Base-by-base conservation (phyloP, 371 early-diverging fungal species). In the Actinomortierella ambigua region DNA sequence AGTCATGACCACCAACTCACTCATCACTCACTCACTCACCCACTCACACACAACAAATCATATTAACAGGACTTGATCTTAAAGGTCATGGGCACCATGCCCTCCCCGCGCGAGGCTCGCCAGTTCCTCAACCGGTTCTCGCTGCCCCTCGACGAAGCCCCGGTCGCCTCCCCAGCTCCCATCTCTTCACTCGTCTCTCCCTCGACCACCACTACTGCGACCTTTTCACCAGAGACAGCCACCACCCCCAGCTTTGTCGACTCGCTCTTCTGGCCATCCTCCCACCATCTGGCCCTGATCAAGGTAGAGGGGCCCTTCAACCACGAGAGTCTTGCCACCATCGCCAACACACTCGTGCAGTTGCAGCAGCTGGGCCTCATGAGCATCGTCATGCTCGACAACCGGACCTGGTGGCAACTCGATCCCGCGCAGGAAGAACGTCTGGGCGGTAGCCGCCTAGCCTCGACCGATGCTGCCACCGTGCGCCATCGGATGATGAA, bases 41-140 rank as follows among this genome's bases (percentile, higher is more conserved):
- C n/a, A n/a, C n/a, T n/a, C n/a, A n/a, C n/a, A n/a, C n/a, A n/a
- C n/a, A n/a, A n/a, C n/a, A n/a, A n/a, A n/a, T n/a, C n/a, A 51
- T 51, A 22, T 57, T 27, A 22, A 44, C 66, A 85, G 85, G 82
- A 82, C 43, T 65, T 85, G 41, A 76, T 85, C 49, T 65, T 78
- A 49, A 81, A 82, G 53, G 69, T 85, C 43, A 82, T 88, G 77
- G 83, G 83, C 58, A 88, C 92, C 0, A 66, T 85, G 14, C 94
- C 93, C 0, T 91, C 91, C 39, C 89, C 87, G 53, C 85, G 92
- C 41, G 94, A 94, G 67, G 84, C 91, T 4, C 85, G 83, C 26
- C 86, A 88, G 57, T 94, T 90, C 57, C 71, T 92, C 24, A 87
- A 86, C 51, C 83, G 85, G 50, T 91, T 86, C 55, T 68, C 75